Evolutionary conservation across 169 alveolate genomes (phyloP), one percentile per base, ranked within the genome.

Genomic region (Cryptosporidium felis): DNA sequence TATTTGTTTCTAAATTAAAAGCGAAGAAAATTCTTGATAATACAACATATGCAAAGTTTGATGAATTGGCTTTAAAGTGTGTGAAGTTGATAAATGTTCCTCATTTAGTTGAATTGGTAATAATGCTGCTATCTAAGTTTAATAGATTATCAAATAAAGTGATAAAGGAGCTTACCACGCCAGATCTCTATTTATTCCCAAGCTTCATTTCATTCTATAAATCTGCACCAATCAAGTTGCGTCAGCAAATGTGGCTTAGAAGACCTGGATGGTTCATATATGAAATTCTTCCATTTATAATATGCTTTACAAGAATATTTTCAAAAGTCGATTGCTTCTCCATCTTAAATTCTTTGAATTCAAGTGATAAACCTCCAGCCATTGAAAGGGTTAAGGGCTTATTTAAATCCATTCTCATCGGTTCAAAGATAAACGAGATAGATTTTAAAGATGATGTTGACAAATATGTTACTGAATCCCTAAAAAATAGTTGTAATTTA

Each of bases 201-300:
- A 74, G 74, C 16, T 74, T 74, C 36, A 41, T 56, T 32, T 32
- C 58, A 16, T 74, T 74, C 21, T 74, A 74, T 74, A 74, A 74
- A 21, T 34, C 56, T 28, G 85, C 85, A 40, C 85, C 85, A 21
- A 53, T 74, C 26, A 74, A 74, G n/a, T 58, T 74, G 32, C 65
- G 67, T 32, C 85, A 74, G 34, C 85, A 74, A 53, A 74, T 74
- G 67, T 74, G 85, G 85, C 59, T 74, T 8, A 56, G 61, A 36
- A 74, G 85, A 34, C 85, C 85, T 12, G 42, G 66, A 32, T 74
- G 85, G 85, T 74, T 74, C 38, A 59, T 74, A 32, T 49, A 49
- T 49, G 85, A 74, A 18, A 74, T 74, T 36, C 23, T 56, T 23
- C 85, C 85, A n/a, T 53, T 74, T 16, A 56, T 74, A 10, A 74